phyloP scores from a whole-genome alignment of 2,329 filamentous ascomycete species.

The Sphaceloma murrayae region DNA sequence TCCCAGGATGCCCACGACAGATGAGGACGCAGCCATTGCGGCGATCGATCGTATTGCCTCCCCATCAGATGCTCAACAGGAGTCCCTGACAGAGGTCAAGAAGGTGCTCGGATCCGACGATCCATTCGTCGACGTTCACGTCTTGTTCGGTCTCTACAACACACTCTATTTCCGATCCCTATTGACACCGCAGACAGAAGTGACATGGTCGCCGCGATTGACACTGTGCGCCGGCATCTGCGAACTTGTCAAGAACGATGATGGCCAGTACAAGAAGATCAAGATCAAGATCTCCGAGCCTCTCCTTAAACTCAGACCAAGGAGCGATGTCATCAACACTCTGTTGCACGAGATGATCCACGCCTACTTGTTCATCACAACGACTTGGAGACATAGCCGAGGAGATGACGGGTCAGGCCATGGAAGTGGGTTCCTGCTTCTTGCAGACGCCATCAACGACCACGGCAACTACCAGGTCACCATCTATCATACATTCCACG shows the following conservation, averaged over 20 bases:
- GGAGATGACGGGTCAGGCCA: conserved; percentile 37
- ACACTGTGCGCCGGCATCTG: conserved; percentile 40
- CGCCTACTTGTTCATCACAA: conserved; percentile 40
- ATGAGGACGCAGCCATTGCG: conserved; percentile 33
- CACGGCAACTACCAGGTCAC: conserved; percentile 35
- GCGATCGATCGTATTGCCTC: conserved; percentile 31
- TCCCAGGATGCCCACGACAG: conserved; percentile 31
- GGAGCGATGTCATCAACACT: conserved; percentile 36
- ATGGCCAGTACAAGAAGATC: conserved; percentile 32
- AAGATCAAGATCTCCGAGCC: conserved; percentile 37
- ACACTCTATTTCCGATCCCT: conserved; percentile 36
- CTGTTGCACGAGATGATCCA: conserved; percentile 38
- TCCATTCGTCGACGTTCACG: conserved; percentile 35
- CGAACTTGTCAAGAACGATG: conserved; percentile 33
- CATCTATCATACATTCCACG: conserved; percentile 38
- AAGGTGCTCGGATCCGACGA: conserved; percentile 29
- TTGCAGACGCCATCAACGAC: conserved; percentile 38
- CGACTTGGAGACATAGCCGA: conserved; percentile 34
- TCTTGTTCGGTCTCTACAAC: conserved; percentile 34
- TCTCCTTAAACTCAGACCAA: conserved; percentile 36
- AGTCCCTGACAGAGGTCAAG: conserved; percentile 29
- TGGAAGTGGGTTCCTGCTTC: conserved; percentile 34
- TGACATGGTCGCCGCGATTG: conserved; percentile 36
- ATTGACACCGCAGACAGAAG: conserved; percentile 33
- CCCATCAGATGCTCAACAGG: conserved; percentile 29